Percentiles rank a stretch among this genome's conserved stretches.
Evolutionary conservation across 371 early-diverging fungal genomes (phyloP).

Genomic region (Rhizopus arrhizus): DNA sequence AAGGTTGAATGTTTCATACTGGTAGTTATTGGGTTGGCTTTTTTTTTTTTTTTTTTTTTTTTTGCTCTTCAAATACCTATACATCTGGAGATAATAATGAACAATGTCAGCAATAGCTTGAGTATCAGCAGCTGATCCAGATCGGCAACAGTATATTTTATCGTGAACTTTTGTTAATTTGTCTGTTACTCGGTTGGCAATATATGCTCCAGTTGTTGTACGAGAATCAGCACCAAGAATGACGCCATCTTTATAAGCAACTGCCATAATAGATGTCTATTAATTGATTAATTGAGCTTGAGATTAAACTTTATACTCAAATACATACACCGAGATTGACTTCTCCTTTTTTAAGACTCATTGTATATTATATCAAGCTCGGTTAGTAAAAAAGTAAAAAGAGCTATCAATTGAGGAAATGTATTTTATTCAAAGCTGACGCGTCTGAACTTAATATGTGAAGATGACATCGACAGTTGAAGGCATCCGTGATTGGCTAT

Average conservation of each 20-base stretch:
- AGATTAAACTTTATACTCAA: background rate
- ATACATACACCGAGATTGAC: slow-evolving; percentile 88
- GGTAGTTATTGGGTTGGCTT: too few relatives aligned
- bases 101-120: slow-evolving; percentile 98
- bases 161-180: slow-evolving; percentile 98
- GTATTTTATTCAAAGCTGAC: background rate
- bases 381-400: background rate
- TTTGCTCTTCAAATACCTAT: slow-evolving; percentile 59
- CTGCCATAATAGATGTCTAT: slow-evolving; percentile 99
- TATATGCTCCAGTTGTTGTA: slow-evolving; percentile 95
- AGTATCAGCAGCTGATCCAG: slow-evolving; percentile 99
- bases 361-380: slow-evolving; percentile 19
- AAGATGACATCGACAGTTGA: background rate
- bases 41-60: background rate
- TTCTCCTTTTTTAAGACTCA: slow-evolving; percentile 90
- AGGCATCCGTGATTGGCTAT: too few relatives aligned
- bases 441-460: background rate
- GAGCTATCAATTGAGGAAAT: background rate
- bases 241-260: slow-evolving; percentile 93
- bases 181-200: slow-evolving; percentile 97
- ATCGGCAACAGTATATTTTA: slow-evolving; percentile 96
- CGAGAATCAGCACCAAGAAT: slow-evolving; percentile 99
- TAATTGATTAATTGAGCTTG: background rate
- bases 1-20: background rate
- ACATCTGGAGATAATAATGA: slow-evolving; percentile 90